Base-by-base conservation (phyloP, 108 stramenopile species). In the Chaetoceros muelleri region DNA sequence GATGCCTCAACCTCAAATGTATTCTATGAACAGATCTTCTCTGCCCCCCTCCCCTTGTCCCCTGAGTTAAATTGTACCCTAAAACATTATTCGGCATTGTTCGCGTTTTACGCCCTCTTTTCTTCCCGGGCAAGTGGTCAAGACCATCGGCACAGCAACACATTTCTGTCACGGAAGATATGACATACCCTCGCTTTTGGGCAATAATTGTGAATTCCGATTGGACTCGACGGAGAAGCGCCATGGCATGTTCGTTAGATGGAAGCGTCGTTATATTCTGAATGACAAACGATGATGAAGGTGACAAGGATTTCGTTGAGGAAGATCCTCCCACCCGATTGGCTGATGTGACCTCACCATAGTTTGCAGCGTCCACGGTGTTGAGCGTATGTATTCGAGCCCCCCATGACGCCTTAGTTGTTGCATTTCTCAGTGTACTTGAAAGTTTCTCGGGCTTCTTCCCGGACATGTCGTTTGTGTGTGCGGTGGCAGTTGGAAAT, bases 111-210 rank as follows among this genome's bases (percentile, higher is more conserved):
- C 66, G 10, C 1, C 40, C 28, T 28, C 47, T 44, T 34, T 65
- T 48, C n/a, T n/a, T n/a, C 21, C 29, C 46, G 25, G 10, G 19
- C 17, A 50, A 20, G 55, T 60, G 52, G 31, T 81, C 80, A 30
- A 82, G 30, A 27, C 85, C 85, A 58, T 85, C 85, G 24, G 76
- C 75, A 57, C 90, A 91, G 53, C 90, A 91, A 62, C 90, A 91
- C 59, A 91, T 58, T 64, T 91, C 90, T 0, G 83, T 69, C 0
- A 91, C 64, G 27, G 80, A 80, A n/a, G 29, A 22, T 23, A 91
- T 70, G 30, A 66, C 65, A 65, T 74, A 91, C 0, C 72, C 72
- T 8, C 90, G 69, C 2, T 70, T 53, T 62, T 66, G 53, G 24
- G 79, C 71, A 27, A 91, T 79, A 21, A 76, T 77, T 13, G 53